Evolutionary conservation across 2,329 filamentous ascomycete species (phyloP), one percentile per base, ranked within the genome.

Genomic region (Dothidotthia symphoricarpi): DNA sequence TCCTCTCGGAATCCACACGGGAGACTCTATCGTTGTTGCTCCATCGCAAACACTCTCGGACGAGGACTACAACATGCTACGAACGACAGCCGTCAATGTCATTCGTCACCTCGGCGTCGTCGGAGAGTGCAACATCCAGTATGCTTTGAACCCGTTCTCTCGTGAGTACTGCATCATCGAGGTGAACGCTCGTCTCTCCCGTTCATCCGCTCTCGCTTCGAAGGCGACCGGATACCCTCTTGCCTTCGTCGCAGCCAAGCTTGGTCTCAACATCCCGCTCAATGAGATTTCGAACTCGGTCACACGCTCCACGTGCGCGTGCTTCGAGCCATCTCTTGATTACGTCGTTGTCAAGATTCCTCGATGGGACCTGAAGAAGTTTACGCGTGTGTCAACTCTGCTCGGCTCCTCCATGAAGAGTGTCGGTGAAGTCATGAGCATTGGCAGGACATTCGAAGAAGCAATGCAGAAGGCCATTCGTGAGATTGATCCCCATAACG

Each of bases 271-370:
- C 36, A 97, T 97, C 47, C 91, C 91, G 0, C 75, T 98, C 37
- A 96, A 97, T 72, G 88, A 97, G 66, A 95, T 98, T 64, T 85
- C 85, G 59, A 98, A 98, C 75, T 87, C 86, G 1, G 91, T 98
- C 41, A 98, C 93, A 39, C 91, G 93, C 72, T 85, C 86, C 36
- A 98, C 93, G 1, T 95, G 88, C 61, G 93, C 93, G 39, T 97
- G 93, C 76, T 98, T 98, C 67, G 93, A 98, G 74, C 93, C 93
- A 16, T 97, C 93, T 11, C 82, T 98, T 11, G 93, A 98, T 69
- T 98, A 98, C 66, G 88, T 94, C 35, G 93, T 97, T 13, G 91
- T 97, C 56, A 98, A 98, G 80, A 97, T 98, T 75, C 93, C 93
- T 31, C 81, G 93, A 55, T 98, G 93, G 93, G 93, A 98, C 71